These are phyloP conservation scores for Porpolomopsis calyptriformis DNA, from an alignment of 768 basidiomycete species.

Conservation along the genomic window DNA sequence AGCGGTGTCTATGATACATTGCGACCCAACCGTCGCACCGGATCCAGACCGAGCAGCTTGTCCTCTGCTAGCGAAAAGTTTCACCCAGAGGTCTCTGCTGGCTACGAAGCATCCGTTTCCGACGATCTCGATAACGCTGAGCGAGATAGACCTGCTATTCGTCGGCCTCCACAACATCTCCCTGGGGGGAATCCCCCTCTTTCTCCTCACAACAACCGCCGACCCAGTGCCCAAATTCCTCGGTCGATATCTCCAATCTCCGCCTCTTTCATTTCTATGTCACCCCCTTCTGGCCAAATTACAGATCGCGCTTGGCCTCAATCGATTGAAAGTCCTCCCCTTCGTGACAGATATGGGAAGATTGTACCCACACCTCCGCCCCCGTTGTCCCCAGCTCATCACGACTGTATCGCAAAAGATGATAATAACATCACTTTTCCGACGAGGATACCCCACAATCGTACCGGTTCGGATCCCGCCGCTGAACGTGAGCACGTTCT, in stretches of 20 bases:
- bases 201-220: slow-evolving; percentile 32
- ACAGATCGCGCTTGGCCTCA: slow-evolving; percentile 13
- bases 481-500: slow-evolving; percentile 36
- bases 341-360: slow-evolving; percentile 24
- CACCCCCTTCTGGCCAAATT: slow-evolving; percentile 24
- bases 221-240: slow-evolving; percentile 21
- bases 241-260: slow-evolving; percentile 10
- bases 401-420: slow-evolving; percentile 27
- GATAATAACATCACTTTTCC: slow-evolving; percentile 29
- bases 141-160: slow-evolving; percentile 34
- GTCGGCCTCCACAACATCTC: slow-evolving; percentile 28
- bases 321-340: slow-evolving; percentile 11
- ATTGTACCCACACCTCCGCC: slow-evolving; percentile 26
- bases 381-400: slow-evolving; percentile 35
- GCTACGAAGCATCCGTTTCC: slow-evolving; percentile 46
- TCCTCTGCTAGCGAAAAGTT: slow-evolving; percentile 59
- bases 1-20: slow-evolving; percentile 31
- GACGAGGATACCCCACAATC: slow-evolving; percentile 25
- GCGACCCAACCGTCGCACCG: slow-evolving; percentile 40
- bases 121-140: slow-evolving; percentile 50
- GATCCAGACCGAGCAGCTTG: slow-evolving; percentile 57
- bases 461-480: slow-evolving; percentile 43
- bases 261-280: slow-evolving; percentile 22
- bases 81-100: slow-evolving; percentile 39
- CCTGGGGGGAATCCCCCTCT: slow-evolving; percentile 20